These are phyloP conservation scores for Melocanna baccifera DNA, from an alignment of 176 grass and related monocot genomes.

Conservation along the genomic window DNA sequence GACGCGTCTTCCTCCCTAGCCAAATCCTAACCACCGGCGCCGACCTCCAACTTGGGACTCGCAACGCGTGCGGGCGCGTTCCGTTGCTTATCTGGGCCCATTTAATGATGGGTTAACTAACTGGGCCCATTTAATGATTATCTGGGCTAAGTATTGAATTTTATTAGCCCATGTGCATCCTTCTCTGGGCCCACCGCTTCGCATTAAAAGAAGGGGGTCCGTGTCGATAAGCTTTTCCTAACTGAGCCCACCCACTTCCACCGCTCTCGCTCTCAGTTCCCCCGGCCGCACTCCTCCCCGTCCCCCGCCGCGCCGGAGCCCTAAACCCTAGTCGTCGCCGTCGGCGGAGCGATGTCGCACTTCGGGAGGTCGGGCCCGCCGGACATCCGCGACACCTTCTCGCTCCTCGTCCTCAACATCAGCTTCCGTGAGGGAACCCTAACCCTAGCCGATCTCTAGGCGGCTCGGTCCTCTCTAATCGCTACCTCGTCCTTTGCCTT, in stretches of 20 bases:
- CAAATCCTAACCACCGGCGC: too few species aligned
- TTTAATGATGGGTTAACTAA: neutral
- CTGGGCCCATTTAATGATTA: neutral
- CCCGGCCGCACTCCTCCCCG: neutral
- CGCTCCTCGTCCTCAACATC: slow-evolving; percentile 96
- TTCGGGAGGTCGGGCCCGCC: slow-evolving; percentile 92
- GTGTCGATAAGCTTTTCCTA: slow-evolving; percentile 30
- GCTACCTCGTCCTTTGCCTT: neutral
- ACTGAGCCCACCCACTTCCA: slow-evolving; percentile 12
- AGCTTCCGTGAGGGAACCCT: slow-evolving; percentile 74
- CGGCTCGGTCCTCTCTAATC: neutral
- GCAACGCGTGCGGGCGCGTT: too few species aligned
- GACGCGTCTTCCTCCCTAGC: too few species aligned
- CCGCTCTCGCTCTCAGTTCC: neutral
- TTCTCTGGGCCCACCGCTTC: neutral
- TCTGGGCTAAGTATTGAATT: neutral
- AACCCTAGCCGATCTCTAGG: slow-evolving; percentile 5
- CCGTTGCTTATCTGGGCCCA: too few species aligned
- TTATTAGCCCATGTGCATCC: neutral
- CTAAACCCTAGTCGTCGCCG: slow-evolving; percentile 36
- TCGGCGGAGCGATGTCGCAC: slow-evolving; percentile 62
- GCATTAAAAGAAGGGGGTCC: neutral
- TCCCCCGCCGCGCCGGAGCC: slow-evolving; percentile 31
- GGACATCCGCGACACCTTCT: slow-evolving; percentile 81
- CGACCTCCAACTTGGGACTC: too few species aligned